Evolutionary conservation across 2,329 filamentous ascomycete species (phyloP).

Genomic region (Orbilia ellipsospora): DNA sequence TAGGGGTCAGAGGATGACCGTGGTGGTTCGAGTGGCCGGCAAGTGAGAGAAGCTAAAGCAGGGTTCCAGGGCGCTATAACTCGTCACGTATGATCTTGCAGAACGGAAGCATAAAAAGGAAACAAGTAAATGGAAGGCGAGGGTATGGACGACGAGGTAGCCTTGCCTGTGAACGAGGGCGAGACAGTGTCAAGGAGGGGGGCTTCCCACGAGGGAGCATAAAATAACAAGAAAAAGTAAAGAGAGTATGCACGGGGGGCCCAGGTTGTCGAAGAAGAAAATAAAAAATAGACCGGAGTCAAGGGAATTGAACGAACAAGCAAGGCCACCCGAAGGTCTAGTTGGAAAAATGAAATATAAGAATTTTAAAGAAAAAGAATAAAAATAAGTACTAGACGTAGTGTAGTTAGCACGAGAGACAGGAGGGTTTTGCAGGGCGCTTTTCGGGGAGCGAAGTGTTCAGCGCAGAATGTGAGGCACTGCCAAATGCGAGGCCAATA

Average conservation of each 20-base stretch:
- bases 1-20: constrained; percentile 42
- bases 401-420: constrained; percentile 37
- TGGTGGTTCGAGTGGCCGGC: constrained; percentile 48
- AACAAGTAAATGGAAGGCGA: constrained; percentile 54
- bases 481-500: constrained; percentile 20
- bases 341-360: constrained; percentile 7
- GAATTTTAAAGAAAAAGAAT: too few relatives aligned
- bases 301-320: constrained; percentile 47
- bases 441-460: constrained; percentile 41
- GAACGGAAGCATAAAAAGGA: constrained; percentile 56
- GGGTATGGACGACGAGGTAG: constrained; percentile 44
- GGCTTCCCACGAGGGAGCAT: constrained; percentile 34
- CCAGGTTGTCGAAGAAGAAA: constrained; percentile 9
- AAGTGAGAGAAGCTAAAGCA: constrained; percentile 34
- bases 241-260: constrained; percentile 10
- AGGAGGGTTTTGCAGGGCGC: constrained; percentile 54
- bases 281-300: not conserved
- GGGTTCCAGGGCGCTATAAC: constrained; percentile 55
- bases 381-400: not conserved
- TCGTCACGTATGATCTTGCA: constrained; percentile 56
- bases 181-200: constrained; percentile 55
- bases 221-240: constrained; percentile 20
- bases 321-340: constrained; percentile 48
- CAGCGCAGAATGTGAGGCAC: constrained; percentile 35
- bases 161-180: constrained; percentile 55